phyloP scores from a whole-genome alignment of 2,329 filamentous ascomycete genomes.

The Dothideomycetes sp. region DNA sequence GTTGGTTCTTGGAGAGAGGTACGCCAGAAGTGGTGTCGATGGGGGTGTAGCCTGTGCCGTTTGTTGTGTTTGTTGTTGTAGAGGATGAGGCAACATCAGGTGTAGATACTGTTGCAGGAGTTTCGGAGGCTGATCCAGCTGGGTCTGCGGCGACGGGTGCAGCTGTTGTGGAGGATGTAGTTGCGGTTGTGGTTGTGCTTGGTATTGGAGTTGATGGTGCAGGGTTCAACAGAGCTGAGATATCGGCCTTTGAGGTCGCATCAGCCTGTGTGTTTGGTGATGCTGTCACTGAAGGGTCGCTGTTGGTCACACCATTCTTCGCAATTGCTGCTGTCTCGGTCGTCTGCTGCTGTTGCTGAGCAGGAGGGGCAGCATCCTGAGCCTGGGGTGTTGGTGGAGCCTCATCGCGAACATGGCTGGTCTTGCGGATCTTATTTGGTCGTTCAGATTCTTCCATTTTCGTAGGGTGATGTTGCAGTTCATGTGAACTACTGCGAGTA shows the following conservation, averaged over 20 bases:
- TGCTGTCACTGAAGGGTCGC: neutral
- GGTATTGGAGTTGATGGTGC: neutral
- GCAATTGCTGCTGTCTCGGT: neutral
- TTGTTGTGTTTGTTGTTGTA: neutral
- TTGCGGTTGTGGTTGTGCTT: neutral
- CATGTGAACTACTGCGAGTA: no score
- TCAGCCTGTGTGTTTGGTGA: neutral
- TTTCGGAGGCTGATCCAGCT: constrained; percentile 1
- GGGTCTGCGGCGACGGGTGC: neutral
- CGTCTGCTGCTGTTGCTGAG: neutral
- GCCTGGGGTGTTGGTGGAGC: neutral
- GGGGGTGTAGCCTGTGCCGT: constrained; percentile 1
- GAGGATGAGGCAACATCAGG: neutral
- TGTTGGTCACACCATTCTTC: neutral
- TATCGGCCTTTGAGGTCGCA: neutral
- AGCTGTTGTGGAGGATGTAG: constrained; percentile 1
- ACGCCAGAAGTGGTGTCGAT: neutral
- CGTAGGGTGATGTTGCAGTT: no score
- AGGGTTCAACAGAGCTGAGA: neutral
- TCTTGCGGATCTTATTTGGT: constrained; percentile 44
- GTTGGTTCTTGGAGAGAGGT: constrained; percentile 69
- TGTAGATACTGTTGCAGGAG: constrained; percentile 5
- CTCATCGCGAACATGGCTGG: constrained; percentile 24
- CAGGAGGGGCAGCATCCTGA: constrained; percentile 3
- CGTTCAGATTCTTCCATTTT: constrained; percentile 46